Percentiles rank a stretch among this genome's conserved stretches.
These are phyloP conservation scores for Candida lessepsii DNA, from an alignment of 805 yeast genomes.

Conservation along the genomic window DNA sequence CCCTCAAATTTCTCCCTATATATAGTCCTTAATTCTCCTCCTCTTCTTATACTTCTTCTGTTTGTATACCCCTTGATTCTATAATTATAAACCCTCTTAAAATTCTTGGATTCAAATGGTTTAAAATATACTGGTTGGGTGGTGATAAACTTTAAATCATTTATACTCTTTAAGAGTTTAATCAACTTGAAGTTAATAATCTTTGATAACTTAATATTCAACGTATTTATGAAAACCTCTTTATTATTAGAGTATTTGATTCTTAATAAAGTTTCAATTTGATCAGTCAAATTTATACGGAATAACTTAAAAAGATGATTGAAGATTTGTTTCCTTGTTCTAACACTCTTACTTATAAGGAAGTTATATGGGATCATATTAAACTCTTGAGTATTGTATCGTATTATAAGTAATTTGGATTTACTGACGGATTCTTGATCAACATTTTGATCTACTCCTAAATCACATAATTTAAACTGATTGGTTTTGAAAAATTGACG, in stretches of 20 bases:
- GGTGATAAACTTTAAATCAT: slow-evolving; percentile 20
- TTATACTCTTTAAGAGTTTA: slow-evolving; percentile 22
- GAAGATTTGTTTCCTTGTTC: slow-evolving; percentile 18
- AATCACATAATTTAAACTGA: slow-evolving; percentile 31
- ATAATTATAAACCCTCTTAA: slow-evolving; percentile 16
- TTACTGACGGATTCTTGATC: not conserved
- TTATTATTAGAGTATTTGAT: slow-evolving; percentile 34
- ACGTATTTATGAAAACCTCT: slow-evolving; percentile 28
- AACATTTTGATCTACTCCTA: slow-evolving; percentile 12
- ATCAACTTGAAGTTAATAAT: slow-evolving; percentile 27
- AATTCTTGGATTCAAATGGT: slow-evolving; percentile 11
- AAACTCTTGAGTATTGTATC: slow-evolving; percentile 30
- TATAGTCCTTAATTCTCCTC: not conserved
- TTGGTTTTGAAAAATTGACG: slow-evolving; percentile 29
- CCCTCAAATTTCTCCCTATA: not conserved
- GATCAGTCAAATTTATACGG: slow-evolving; percentile 37
- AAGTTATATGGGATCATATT: slow-evolving; percentile 37
- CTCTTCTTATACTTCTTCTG: not conserved
- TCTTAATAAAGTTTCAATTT: slow-evolving; percentile 34
- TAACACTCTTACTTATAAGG: slow-evolving; percentile 13
- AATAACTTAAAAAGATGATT: slow-evolving; percentile 37
- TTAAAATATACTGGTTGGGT: slow-evolving; percentile 21
- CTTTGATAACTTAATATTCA: slow-evolving; percentile 26
- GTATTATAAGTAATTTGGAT: slow-evolving; percentile 18
- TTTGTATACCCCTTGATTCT: slow-evolving; percentile 1